Evolutionary conservation across 202 grass and related monocot species (phyloP), one percentile per base, ranked within the genome.

Genomic region (Brachypodium distachyon): DNA sequence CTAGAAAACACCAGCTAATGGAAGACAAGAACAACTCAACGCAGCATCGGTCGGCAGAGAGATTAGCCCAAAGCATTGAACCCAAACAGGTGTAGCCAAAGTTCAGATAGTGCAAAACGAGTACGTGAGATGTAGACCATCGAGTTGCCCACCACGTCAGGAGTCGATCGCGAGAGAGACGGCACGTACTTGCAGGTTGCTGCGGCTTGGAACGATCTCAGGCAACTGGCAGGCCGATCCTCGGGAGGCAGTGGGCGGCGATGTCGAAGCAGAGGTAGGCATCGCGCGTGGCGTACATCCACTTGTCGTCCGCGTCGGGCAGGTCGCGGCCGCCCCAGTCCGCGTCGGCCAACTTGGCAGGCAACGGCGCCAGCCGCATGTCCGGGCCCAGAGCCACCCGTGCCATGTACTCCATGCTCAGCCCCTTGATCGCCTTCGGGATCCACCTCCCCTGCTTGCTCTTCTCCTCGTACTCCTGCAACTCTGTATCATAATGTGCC

Each of bases 211-310:
- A 53, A 53, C 70, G 21, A 52, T 52, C 25, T 7, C 36, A 62
- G 33, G 34, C 64, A 14, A 33, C 40, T 43, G 55, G 81, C 32
- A 41, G 14, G 36, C 44, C 16, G 48, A 85, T 59, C 38, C 66
- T 73, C 19, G 47, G 7, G 76, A 81, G 38, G 86, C 76, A 84
- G 37, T 34, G 38, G 3, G 48, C 52, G 17, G 81, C 81, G 63
- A 88, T 81, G 70, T 88, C 81, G 62, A 84, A 84, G 81, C 58
- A 81, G 61, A 80, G 70, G 70, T 75, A 88, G 47, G 70, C 76
- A 55, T 88, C 71, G 22, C 77, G 46, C 8, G 71, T 41, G 1
- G 77, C 71, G 70, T 76, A 88, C 31, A 59, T 37, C 54, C 41
- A 79, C 7, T 71, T 23, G 1, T 76, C 29, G 22, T 33, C 2